Evolutionary conservation across 2,329 filamentous ascomycete genomes (phyloP).

Genomic region (Trichoderma asperellum): DNA sequence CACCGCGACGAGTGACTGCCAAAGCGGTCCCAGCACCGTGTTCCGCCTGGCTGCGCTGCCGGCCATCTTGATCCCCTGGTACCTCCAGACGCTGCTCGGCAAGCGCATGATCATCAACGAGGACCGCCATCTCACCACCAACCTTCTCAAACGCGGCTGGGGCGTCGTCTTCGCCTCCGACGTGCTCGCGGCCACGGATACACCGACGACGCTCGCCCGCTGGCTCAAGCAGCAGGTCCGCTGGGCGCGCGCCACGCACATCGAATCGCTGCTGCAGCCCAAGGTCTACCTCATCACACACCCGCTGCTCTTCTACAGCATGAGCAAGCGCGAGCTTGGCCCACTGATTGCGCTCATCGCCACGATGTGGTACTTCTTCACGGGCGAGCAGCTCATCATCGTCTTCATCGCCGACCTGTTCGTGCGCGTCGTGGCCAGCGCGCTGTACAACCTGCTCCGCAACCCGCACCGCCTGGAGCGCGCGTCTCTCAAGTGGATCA

Average conservation of each 20-base stretch:
- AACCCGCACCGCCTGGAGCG: conserved; percentile 34
- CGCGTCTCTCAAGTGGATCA: conserved; percentile 31
- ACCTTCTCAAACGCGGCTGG: conserved; percentile 36
- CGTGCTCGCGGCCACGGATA: conserved; percentile 35
- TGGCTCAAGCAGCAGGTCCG: conserved; percentile 37
- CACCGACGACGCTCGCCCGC: conserved; percentile 34
- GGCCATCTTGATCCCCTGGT: conserved; percentile 35
- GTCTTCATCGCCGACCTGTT: conserved; percentile 32
- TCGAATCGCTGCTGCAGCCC: conserved; percentile 36
- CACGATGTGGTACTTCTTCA: conserved; percentile 34
- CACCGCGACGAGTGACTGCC: conserved; percentile 36
- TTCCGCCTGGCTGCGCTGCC: conserved; percentile 35
- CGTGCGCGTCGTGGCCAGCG: conserved; percentile 28
- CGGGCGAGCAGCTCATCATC: conserved; percentile 30
- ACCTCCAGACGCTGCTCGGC: conserved; percentile 34
- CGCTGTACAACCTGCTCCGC: conserved; percentile 33
- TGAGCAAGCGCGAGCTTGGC: conserved; percentile 34
- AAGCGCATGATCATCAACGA: conserved; percentile 39
- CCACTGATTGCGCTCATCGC: conserved; percentile 33
- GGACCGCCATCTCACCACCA: conserved; percentile 36
- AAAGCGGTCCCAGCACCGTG: conserved; percentile 35
- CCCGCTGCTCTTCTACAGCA: conserved; percentile 36
- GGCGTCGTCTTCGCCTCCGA: conserved; percentile 38
- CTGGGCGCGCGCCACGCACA: conserved; percentile 36
- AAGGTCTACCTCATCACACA: conserved; percentile 35